Conservation (phyloP, 2,329 filamentous ascomycete species). For the Pseudogymnoascus sp. region DNA sequence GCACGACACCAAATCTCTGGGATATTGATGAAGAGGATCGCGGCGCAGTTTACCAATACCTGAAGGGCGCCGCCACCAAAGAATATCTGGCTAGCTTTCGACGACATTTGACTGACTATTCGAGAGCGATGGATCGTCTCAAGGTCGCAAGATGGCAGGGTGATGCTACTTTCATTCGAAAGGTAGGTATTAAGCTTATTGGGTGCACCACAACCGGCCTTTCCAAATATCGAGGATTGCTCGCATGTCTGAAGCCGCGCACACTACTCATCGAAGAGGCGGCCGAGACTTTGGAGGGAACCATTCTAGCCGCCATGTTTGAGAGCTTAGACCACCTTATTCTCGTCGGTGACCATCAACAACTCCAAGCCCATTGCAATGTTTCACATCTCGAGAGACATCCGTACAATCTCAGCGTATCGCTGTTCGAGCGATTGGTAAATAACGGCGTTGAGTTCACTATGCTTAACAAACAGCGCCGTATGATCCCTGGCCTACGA, state of each 20-base stretch:
- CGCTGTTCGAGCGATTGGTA: constrained; percentile 60
- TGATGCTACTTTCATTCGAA: constrained; percentile 45
- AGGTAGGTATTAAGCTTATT: constrained; percentile 37
- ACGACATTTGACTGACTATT: constrained; percentile 17
- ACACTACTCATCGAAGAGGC: constrained; percentile 62
- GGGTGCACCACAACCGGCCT: constrained; percentile 56
- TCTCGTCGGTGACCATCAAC: constrained; percentile 61
- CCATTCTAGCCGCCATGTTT: constrained; percentile 50
- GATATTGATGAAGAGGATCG: constrained; percentile 20
- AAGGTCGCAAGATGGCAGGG: constrained; percentile 14
- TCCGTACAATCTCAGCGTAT: constrained; percentile 53
- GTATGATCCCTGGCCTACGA: constrained; percentile 63
- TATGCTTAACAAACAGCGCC: constrained; percentile 49
- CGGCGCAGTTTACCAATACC: constrained; percentile 25
- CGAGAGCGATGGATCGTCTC: neutral
- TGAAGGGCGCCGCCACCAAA: constrained; percentile 20
- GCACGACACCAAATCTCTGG: constrained; percentile 18
- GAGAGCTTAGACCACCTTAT: constrained; percentile 56
- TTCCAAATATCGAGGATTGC: constrained; percentile 56
- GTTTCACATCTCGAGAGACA: constrained; percentile 43
- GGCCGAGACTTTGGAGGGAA: constrained; percentile 48
- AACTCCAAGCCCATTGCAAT: constrained; percentile 53
- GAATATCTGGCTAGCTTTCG: constrained; percentile 16
- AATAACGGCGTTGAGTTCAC: constrained; percentile 45
- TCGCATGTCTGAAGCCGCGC: constrained; percentile 51